Base-by-base conservation (phyloP, 345 rosid genomes). In the Sisymbrium irio region DNA sequence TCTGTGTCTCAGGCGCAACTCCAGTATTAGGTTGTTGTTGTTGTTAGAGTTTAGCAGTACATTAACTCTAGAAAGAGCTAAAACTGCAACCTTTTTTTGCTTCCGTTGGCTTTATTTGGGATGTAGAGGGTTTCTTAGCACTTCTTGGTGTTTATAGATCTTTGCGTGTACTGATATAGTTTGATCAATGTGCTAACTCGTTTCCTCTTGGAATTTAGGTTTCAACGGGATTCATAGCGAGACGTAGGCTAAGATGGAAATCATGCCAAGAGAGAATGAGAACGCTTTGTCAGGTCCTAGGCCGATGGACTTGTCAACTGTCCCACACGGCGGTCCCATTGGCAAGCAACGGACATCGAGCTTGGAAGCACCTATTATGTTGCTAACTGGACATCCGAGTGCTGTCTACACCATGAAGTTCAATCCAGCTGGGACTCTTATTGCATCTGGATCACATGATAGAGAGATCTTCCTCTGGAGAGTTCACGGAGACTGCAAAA, bases 361-460 rank as follows among this genome's bases (percentile, higher is more conserved):
- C 72, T 79, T 95, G 79, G 97, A 92, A 80, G 88, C 99, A 13
- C 94, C 98, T 1, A 92, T 95, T 44, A 95, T 95, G 99, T 77
- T 95, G 55, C 82, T 95, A 28, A 47, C 84, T 9, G 99, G 99
- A 49, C 99, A 95, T 77, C 92, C 83, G 30, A 92, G 99, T 44
- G 88, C 97, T 39, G 51, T 92, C 18, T 95, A 92, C 56, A 92
- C 99, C 39, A 72, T 95, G 91, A 95, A 95, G 81, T 87, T 95
- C 75, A 95, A 95, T 62, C 97, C 98, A 37, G 72, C 94, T 14
- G 99, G 98, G 27, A 86, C 82, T 20, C 77, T 95, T 14, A 74
- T 95, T 53, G 98, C 99, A 17, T 95, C 98, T 37, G 99, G 99
- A 39, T 95, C 99, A 2, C 99, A 95, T 6, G 99, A 95, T 77